Evolutionary conservation across 2,329 filamentous ascomycete species (phyloP).

Genomic region (Fusarium nelsonii): DNA sequence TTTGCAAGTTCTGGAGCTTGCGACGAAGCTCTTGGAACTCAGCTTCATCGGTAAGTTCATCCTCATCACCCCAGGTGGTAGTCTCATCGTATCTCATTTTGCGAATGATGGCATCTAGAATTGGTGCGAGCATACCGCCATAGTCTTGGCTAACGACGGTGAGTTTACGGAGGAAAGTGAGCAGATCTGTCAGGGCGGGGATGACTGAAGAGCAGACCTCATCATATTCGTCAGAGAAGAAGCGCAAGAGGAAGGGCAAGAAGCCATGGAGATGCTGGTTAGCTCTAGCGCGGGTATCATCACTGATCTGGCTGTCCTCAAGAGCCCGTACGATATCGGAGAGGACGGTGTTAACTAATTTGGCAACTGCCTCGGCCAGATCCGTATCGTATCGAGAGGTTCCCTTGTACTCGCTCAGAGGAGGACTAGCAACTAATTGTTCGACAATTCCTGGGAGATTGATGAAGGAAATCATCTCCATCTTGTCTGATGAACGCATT

Average conservation of each 20-base stretch:
- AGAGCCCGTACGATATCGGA: conserved; percentile 89
- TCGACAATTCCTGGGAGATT: conserved; percentile 87
- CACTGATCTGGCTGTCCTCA: conserved; percentile 73
- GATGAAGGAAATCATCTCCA: conserved; percentile 91
- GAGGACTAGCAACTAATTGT: conserved; percentile 86
- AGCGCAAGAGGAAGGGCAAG: conserved; percentile 86
- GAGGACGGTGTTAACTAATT: conserved; percentile 91
- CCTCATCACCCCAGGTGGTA: conserved; percentile 90
- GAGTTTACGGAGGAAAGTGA: conserved; percentile 89
- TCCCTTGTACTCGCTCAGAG: conserved; percentile 80
- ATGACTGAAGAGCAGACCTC: conserved; percentile 98
- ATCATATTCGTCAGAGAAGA: conserved; percentile 98
- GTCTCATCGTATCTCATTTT: conserved; percentile 99
- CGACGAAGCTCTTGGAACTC: conserved; percentile 97
- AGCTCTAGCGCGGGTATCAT: conserved; percentile 77
- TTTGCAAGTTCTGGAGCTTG: conserved; percentile 88
- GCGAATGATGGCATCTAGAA: conserved; percentile 89
- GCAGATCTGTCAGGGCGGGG: conserved; percentile 88
- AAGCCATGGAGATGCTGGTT: conserved; percentile 87
- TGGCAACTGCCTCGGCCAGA: conserved; percentile 93
- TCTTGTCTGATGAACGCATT: conserved; percentile 94
- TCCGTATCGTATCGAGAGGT: conserved; percentile 94
- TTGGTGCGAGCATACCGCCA: conserved; percentile 84
- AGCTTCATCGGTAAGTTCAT: conserved; percentile 95
- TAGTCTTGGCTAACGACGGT: conserved; percentile 80